Base-by-base conservation (phyloP, 345 rosid genomes). In the Salix dunnii region DNA sequence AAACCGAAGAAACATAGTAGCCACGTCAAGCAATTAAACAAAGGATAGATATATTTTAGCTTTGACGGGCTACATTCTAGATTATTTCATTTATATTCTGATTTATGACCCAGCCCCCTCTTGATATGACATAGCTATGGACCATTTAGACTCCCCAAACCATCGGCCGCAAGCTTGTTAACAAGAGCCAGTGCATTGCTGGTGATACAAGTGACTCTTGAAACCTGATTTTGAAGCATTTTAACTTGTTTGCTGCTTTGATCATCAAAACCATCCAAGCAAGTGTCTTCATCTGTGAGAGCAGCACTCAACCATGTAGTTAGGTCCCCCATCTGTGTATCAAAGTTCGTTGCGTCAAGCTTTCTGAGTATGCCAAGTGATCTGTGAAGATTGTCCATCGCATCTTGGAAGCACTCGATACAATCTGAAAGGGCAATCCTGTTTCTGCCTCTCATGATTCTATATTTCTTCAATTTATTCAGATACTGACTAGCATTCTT, bases 111-210 rank as follows among this genome's bases (percentile, higher is more conserved):
- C 9, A 20, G 27, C 2, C 5, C 16, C 43, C 35, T 2, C 43
- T 10, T 13, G 58, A 49, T 68, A 40, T 21, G n/a, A 48, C 3
- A 21, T 40, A 14, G 36, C 36, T 42, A 81, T 43, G 76, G 83
- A 66, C 74, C 58, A 8, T 31, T 31, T 18, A 69, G 46, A 73
- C 76, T 77, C 28, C 49, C 67, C 68, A 86, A 73, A 23, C 93
- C 91, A 49, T 86, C 64, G 18, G 92, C 80, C 0, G 91, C 93
- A 27, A 95, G 92, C 75, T 88, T 91, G 77, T 89, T 91, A 27
- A 88, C 88, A 71, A 93, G 91, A 73, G 97, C 99, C 75, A 93
- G 86, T 5, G 99, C 93, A 67, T 90, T 95, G 65, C 98, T 95
- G 0, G 96, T 83, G 12, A 90, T 25, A 74, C 90, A 90, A 65